Percentiles rank a stretch among this genome's conserved stretches.
Evolutionary conservation across 2,329 filamentous ascomycete genomes (phyloP).

Genomic region (Venturia asperata): DNA sequence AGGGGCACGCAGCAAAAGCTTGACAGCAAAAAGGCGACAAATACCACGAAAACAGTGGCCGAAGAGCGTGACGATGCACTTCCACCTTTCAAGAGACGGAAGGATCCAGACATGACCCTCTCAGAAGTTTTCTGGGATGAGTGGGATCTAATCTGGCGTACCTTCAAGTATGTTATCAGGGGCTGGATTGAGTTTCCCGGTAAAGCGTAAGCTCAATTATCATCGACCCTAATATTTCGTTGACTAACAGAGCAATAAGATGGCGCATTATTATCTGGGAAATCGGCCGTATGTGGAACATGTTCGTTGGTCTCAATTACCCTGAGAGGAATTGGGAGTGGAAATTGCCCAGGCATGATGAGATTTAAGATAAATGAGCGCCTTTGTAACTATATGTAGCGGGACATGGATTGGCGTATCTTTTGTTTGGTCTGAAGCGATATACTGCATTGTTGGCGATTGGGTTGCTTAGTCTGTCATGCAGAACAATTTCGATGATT

Average conservation of each 20-base stretch:
- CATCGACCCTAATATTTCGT: not conserved
- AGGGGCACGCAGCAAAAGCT: not conserved
- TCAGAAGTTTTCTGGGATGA: constrained; percentile 58
- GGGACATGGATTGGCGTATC: not conserved
- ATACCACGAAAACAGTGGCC: constrained; percentile 22
- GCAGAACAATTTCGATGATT: no score
- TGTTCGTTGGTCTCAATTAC: constrained; percentile 16
- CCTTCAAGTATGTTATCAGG: constrained; percentile 58
- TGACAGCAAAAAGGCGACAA: constrained; percentile 25
- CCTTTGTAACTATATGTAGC: not conserved
- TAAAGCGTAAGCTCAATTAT: constrained; percentile 56
- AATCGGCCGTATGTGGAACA: constrained; percentile 15
- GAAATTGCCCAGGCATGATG: constrained; percentile 11
- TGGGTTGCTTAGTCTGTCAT: not conserved
- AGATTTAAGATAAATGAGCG: not conserved
- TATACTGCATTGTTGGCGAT: not conserved
- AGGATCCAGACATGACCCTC: constrained; percentile 38
- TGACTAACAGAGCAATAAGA: not conserved
- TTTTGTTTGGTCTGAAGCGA: not conserved
- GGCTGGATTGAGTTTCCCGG: constrained; percentile 65
- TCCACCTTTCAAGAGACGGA: constrained; percentile 38
- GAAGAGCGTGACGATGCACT: constrained; percentile 33
- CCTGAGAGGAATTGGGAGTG: constrained; percentile 17
- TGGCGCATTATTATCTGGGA: constrained; percentile 17
- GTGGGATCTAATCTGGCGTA: constrained; percentile 53